phyloP scores from a whole-genome alignment of 139 green algal species.

The Tetradesmus lagerheimii region DNA sequence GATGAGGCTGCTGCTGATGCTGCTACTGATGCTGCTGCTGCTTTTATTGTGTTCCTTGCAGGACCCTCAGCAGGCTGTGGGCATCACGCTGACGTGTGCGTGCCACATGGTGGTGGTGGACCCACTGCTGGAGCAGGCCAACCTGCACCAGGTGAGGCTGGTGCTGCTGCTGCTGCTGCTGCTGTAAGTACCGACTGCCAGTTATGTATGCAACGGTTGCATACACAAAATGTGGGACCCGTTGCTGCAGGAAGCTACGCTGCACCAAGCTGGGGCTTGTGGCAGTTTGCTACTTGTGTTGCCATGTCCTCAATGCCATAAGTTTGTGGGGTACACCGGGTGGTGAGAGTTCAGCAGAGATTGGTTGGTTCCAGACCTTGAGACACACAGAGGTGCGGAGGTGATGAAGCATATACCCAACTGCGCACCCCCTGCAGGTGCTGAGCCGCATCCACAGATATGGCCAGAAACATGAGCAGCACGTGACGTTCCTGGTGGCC shows the following conservation, averaged over 20 bases:
- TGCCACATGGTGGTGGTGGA: background rate
- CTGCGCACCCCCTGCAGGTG: background rate
- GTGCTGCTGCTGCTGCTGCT: background rate
- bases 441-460: slow-evolving; percentile 6
- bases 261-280: too few species aligned
- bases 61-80: background rate
- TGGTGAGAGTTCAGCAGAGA: too few species aligned
- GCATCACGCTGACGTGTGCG: background rate
- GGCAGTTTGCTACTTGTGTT: too few species aligned
- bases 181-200: too few species aligned
- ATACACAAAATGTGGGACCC: too few species aligned
- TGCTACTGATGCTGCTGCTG: background rate
- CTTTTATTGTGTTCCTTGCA: background rate
- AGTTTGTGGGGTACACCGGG: too few species aligned
- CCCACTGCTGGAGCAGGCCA: background rate
- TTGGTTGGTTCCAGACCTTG: too few species aligned
- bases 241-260: too few species aligned
- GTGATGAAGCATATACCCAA: too few species aligned
- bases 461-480: slow-evolving; percentile 22
- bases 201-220: too few species aligned
- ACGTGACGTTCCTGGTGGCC: background rate
- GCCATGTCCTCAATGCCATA: too few species aligned
- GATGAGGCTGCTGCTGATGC: background rate
- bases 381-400: too few species aligned
- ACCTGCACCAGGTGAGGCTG: background rate